Conservation (phyloP, 768 basidiomycete genomes). For the Hygrophoropsis aurantiaca region DNA sequence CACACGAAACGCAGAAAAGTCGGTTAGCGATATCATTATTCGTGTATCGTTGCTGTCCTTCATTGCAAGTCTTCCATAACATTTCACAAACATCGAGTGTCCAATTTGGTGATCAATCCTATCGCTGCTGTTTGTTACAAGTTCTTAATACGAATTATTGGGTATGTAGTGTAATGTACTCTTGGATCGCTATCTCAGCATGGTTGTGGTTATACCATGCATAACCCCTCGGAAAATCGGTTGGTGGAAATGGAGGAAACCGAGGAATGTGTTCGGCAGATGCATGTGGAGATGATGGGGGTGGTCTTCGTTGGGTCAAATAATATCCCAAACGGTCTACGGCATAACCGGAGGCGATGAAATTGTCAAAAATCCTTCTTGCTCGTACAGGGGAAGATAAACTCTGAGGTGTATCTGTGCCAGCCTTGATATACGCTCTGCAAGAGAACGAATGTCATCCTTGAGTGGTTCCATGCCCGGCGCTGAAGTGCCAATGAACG, state of each 20-base stretch:
- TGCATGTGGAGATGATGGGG: slow-evolving; percentile 24
- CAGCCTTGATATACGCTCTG: slow-evolving; percentile 70
- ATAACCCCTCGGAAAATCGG: slow-evolving; percentile 18
- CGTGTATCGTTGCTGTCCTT: too few relatives aligned
- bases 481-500: slow-evolving; percentile 24
- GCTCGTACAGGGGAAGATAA: slow-evolving; percentile 77
- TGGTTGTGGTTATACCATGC: slow-evolving; percentile 20
- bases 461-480: slow-evolving; percentile 72
- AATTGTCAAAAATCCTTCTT: slow-evolving; percentile 49
- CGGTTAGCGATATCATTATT: not conserved
- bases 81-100: too few relatives aligned
- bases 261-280: not conserved
- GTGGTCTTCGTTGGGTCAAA: not conserved
- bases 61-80: too few relatives aligned
- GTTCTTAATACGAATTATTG: slow-evolving; percentile 19
- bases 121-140: too few relatives aligned
- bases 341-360: not conserved
- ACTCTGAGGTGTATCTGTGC: slow-evolving; percentile 74
- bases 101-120: too few relatives aligned
- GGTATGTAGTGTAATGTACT: slow-evolving; percentile 25
- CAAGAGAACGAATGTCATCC: slow-evolving; percentile 64
- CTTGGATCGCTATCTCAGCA: too few relatives aligned
- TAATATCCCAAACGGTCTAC: not conserved
- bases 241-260: not conserved
- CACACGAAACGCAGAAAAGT: slow-evolving; percentile 24